phyloP scores from a whole-genome alignment of 164 flowering plant species.

The Magnolia sinica region DNA sequence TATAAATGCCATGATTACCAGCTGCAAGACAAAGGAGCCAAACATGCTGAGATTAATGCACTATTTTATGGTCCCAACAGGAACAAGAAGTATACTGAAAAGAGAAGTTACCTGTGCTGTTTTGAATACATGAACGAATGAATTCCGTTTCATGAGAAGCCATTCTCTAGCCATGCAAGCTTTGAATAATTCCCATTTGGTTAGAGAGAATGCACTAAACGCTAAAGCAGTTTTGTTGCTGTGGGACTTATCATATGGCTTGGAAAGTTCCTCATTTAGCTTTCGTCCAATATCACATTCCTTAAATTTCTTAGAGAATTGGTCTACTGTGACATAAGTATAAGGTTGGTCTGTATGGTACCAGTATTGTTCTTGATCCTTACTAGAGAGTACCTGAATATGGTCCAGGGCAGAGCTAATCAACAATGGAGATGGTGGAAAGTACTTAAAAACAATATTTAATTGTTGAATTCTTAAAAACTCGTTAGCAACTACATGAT shows the following conservation, averaged over 20 bases:
- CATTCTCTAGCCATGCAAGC: constrained; percentile 56
- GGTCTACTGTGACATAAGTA: constrained; percentile 39
- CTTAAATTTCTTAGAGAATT: constrained; percentile 35
- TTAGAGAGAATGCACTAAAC: constrained; percentile 32
- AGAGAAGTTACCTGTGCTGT: constrained; percentile 24
- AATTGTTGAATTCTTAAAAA: no score
- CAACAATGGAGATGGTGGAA: no score
- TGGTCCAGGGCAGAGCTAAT: no score
- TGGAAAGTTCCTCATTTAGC: constrained; percentile 37
- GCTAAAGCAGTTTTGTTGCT: constrained; percentile 40
- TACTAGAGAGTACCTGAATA: constrained; percentile 52
- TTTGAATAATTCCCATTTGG: constrained; percentile 50
- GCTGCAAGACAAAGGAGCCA: constrained; percentile 29
- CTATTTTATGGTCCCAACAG: no score
- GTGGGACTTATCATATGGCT: constrained; percentile 34
- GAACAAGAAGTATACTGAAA: not conserved
- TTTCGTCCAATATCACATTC: constrained; percentile 33
- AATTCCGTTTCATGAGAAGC: constrained; percentile 61
- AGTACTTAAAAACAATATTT: no score
- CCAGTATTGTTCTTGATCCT: constrained; percentile 72
- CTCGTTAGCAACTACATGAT: no score
- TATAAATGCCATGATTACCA: constrained; percentile 36
- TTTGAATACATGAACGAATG: constrained; percentile 56
- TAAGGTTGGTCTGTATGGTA: constrained; percentile 30
- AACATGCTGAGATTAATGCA: no score